These are phyloP conservation scores for Phoma sp. DNA, from an alignment of 2,329 filamentous ascomycete genomes.

Conservation along the genomic window DNA sequence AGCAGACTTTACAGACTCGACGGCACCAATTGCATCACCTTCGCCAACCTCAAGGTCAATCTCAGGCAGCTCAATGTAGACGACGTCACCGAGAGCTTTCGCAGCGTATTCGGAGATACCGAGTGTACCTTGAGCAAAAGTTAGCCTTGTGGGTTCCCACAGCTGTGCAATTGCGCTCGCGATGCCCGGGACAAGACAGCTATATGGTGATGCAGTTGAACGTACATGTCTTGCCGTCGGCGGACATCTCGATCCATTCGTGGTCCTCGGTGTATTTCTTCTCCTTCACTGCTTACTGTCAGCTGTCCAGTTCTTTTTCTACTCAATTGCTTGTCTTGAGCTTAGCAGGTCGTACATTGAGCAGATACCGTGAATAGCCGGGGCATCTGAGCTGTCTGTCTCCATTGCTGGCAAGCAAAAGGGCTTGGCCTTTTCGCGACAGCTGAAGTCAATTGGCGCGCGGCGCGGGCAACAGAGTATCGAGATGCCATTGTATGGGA, in stretches of 20 bases:
- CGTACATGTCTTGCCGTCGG: constrained; percentile 79
- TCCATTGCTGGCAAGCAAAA: constrained; percentile 36
- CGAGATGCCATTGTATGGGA: constrained; percentile 45
- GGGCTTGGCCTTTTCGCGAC: constrained; percentile 32
- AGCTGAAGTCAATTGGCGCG: constrained; percentile 43
- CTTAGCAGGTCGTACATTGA: constrained; percentile 32
- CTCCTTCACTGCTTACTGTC: constrained; percentile 58
- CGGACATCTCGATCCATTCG: constrained; percentile 93
- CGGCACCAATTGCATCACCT: constrained; percentile 88
- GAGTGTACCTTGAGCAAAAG: constrained; percentile 60
- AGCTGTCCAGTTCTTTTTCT: constrained; percentile 12
- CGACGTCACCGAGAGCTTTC: constrained; percentile 90
- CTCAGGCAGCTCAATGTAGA: constrained; percentile 93
- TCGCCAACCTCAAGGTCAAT: constrained; percentile 70
- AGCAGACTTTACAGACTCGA: constrained; percentile 98
- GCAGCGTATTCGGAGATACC: constrained; percentile 94
- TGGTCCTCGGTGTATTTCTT: constrained; percentile 97
- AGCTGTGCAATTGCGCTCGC: background rate
- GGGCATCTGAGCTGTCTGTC: constrained; percentile 28
- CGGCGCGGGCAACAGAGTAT: constrained; percentile 40
- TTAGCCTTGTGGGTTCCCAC: constrained; percentile 12
- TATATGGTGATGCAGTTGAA: background rate
- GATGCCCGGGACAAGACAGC: background rate
- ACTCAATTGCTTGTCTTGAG: constrained; percentile 7
- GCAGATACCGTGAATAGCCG: constrained; percentile 50